phyloP scores from a whole-genome alignment of 2,329 filamentous ascomycete species.

The Aureobasidium sp. region DNA sequence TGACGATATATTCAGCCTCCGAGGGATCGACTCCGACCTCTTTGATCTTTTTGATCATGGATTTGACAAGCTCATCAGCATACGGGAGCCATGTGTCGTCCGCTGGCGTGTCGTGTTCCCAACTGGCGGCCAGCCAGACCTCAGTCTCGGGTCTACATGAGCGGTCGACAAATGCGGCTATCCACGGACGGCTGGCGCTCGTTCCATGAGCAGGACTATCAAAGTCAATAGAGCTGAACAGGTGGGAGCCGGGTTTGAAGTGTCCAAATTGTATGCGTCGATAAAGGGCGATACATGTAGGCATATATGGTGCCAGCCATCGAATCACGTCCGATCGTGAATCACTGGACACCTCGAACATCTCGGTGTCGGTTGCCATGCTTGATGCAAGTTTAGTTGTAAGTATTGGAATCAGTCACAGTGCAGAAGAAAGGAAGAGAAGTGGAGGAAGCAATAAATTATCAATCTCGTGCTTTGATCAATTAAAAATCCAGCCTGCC shows the following conservation, averaged over 20 bases:
- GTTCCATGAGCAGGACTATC: not conserved
- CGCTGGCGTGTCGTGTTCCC: conserved; percentile 19
- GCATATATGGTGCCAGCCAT: conserved; percentile 45
- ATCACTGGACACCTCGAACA: not conserved
- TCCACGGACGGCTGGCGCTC: conserved; percentile 25
- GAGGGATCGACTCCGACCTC: not conserved
- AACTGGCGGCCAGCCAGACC: conserved; percentile 49
- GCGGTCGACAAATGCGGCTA: conserved; percentile 56
- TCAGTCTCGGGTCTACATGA: conserved; percentile 55
- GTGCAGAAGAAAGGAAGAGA: not conserved
- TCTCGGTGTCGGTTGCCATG: not conserved
- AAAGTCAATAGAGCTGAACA: conserved; percentile 33
- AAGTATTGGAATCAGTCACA: not conserved
- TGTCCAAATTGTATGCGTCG: conserved; percentile 54
- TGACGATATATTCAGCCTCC: not conserved
- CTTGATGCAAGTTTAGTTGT: not conserved
- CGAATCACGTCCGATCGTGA: conserved; percentile 29
- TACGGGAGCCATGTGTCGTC: not conserved
- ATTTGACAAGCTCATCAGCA: not conserved
- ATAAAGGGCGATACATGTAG: conserved; percentile 51
- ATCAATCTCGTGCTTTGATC: conserved; percentile 1
- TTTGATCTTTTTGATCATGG: not conserved
- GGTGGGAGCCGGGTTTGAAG: conserved; percentile 36
- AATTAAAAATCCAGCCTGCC: not conserved
- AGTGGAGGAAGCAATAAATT: conserved; percentile 5